Base-by-base conservation (phyloP, 202 grass and related monocot species). In the Elaeis oleifera region DNA sequence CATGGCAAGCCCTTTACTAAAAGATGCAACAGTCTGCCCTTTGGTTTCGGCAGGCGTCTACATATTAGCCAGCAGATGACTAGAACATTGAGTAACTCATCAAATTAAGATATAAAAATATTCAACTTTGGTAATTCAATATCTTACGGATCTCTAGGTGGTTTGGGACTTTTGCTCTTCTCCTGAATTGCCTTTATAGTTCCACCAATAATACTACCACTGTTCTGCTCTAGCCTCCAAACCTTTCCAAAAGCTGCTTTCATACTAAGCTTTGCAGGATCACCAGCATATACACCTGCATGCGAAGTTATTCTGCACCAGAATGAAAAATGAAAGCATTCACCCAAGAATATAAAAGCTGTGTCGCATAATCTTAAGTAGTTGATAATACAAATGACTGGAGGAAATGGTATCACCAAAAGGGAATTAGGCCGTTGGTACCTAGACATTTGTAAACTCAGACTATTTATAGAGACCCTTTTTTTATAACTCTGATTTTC, bases 191-290 rank as follows among this genome's bases (percentile, higher is more conserved):
- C 83, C 65, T 92, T 97, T 55, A 97, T 86, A 63, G 84, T 84
- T 75, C 88, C 94, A 64, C 94, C 82, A 82, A 97, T 89, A 71
- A 92, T 92, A 56, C 82, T 92, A 71, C 84, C 84, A 5, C 94
- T 82, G 69, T 69, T 74, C 59, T 92, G 71, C 75, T 97, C 92
- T n/a, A 97, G 52, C 50, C 76, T 75, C 82, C 94, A 97, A 3
- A 97, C 85, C 65, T 86, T 97, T 61, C 88, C 94, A 71, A 97
- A 97, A 54, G 94, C 94, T 71, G 88, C 94, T 70, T 84, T 92
- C 94, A 97, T 92, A 54, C 88, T 92, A 64, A 97, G 88, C 69
- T 86, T 92, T 4, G 88, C 62, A 69, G 88, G 88, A 79, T 97
- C 85, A 63, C 94, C 88, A 26, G 94, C 94, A 77, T 97, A 92